Evolutionary conservation across 2,329 filamentous ascomycete genomes (phyloP), one percentile per base, ranked within the genome.

Genomic region (Colletotrichum siamense): DNA sequence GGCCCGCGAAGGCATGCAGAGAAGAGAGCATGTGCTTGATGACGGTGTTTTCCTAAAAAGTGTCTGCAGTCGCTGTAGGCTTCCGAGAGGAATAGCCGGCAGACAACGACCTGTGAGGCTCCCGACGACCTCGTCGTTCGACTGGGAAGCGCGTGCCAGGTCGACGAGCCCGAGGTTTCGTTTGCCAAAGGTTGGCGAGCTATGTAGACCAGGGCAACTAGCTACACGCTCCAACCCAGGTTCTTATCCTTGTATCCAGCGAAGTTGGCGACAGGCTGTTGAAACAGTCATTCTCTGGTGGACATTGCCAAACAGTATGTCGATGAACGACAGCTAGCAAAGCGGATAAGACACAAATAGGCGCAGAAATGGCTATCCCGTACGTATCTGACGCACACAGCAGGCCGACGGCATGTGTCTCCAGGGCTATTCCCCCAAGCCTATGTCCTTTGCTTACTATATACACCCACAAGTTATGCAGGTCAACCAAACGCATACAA

Each of bases 1-100:
- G 6, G 44, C n/a, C 18, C 18, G 18, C 39, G 18, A 52, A 52
- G 44, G 6, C 9, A 1, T 44, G 18, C 4, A 13, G 44, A 22
- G 44, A 52, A 52, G n/a, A 52, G 44, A 22, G 3, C 6, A 22
- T 22, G n/a, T 52, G 44, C 44, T 22, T 52, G n/a, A 52, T 52
- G n/a, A 1, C 0, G 1, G n/a, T 4, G 44, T 22, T 52, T 52
- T 22, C 39, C 39, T 2, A 1, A 6, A n/a, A 44, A 44, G 39
- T n/a, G 44, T 1, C 44, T 0, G 44, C 44, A 52, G 44, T 3
- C n/a, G 10, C 3, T 8, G n/a, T 13, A 22, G 10, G 10, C 2
- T 52, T 52, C 44, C 1, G n/a, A 22, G 2, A 22, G 44, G 10
- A 49, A 3, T 6, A 1, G 7, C 18, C 1, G 39, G 39, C 16